Base-by-base conservation (phyloP, 2,329 filamentous ascomycete species). In the Botrytis galanthina region DNA sequence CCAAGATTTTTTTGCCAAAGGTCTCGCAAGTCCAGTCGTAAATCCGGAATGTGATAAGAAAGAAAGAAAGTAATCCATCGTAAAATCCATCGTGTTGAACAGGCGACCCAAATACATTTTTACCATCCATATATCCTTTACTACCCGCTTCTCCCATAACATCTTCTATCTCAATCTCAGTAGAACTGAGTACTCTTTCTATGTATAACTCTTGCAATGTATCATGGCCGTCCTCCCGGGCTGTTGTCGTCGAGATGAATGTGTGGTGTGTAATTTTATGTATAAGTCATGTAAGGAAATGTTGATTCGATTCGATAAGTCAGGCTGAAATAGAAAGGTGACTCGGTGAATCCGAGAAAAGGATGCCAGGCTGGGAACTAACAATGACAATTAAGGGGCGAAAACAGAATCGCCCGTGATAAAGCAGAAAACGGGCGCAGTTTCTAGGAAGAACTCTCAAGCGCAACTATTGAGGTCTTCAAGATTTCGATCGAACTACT, bases 91-190 rank as follows among this genome's bases (percentile, higher is more conserved):
- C 48, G 48, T 57, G 18, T 37, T 32, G 32, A 42, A 69, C 48
- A 69, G 66, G 37, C 35, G 48, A 26, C 66, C 51, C 54, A 57
- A 44, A 69, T 68, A 69, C 66, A 69, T 69, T 57, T 68, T 57
- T 57, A 69, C 66, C 48, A 42, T 69, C 48, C 35, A 69, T 32
- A 37, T 51, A 57, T 57, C 18, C 66, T 10, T 69, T 69, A 57
- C 5, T 69, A 32, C 16, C 37, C 22, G 16, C 54, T 57, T 59
- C 18, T 42, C 35, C 66, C 18, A 18, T 8, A 22, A 69, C 48
- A 68, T 57, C 6, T 57, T 57, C 48, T 59, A 69, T 59, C 37
- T n/a, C 66, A 16, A 69, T 59, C 37, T n/a, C 66, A 16, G 48
- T 42, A 42, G 48, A 37, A 32, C 35, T 42, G 20, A 29, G n/a